Evolutionary conservation across 345 rosid species (phyloP), one percentile per base, ranked within the genome.

Genomic region (Populus nigra): DNA sequence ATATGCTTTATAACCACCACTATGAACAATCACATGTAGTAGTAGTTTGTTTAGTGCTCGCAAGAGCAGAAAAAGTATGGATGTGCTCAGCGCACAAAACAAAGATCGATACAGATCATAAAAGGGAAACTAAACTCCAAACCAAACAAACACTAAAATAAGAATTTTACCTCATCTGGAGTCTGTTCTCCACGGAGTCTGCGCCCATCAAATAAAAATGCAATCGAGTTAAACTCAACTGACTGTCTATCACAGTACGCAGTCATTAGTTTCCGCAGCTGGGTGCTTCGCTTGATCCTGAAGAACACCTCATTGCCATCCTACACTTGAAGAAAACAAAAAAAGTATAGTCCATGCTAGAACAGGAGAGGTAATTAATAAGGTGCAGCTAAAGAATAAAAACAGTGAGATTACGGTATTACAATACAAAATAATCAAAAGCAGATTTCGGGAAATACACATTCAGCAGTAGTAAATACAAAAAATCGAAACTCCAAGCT

Each of bases 261-360:
- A 65, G 47, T 65, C 85, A 82, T 82, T 33, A 82, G 76, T 36
- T 78, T 82, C 49, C 68, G 35, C 76, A 82, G 73, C 72, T 82
- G 85, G 25, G 85, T 82, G 79, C 82, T 82, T 39, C 84, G 57
- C 78, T 82, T 82, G 35, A 82, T 82, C 76, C 84, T 78, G 74
- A 82, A 82, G 69, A 82, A 78, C 55, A 82, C 79, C n/a, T 82
- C 85, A 41, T 78, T 82, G 9, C 85, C 85, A 71, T 82, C 81
- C 85, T 82, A 57, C 10, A 33, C 11, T 9, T 31, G n/a, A 17
- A 27, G 29, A 25, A 25, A 67, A 25, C 23, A 1, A 5, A 38
- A 15, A 15, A 38, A 1, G 16, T 20, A 17, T 74, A 36, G n/a
- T 12, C 1, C 49, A 20, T 31, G 65, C 27, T 59, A 20, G 29